Base-by-base conservation (phyloP, 345 rosid species). In the Salix purpurea region DNA sequence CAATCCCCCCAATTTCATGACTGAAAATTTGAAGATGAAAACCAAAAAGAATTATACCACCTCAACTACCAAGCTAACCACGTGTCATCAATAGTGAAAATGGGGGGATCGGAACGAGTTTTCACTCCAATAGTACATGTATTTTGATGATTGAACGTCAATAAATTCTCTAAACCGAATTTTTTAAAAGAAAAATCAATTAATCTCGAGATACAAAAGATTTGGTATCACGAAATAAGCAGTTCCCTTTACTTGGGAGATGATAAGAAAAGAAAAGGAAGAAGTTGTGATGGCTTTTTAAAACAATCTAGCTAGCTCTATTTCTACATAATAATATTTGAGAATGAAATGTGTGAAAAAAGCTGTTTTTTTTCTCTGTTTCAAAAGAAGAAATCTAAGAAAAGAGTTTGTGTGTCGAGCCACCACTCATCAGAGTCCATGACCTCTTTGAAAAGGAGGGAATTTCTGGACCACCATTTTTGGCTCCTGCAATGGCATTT, bases 381-480 rank as follows among this genome's bases (percentile, higher is more conserved):
- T 65, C 50, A 74, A 79, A 83, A 86, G 82, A 56, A 77, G 80
- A 79, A 79, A 74, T 84, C 77, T 68, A 84, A 81, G 83, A 86
- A 83, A 78, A 82, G 87, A 75, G 76, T n/a, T 72, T 76, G 75
- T 79, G 80, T 83, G 89, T 83, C 86, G 36, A 34, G 36, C 6
- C 46, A 82, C 83, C 85, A 74, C 81, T 69, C 81, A 81, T 52
- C 74, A 83, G 21, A 75, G 44, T 68, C 72, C 76, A 74, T 46
- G 76, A 75, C 72, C 80, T 37, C 73, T 74, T 67, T 79, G 77
- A 77, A 85, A 87, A 84, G 84, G 74, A 84, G 84, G 74, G 56
- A 73, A 54, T 75, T 64, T 19, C 21, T 74, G 92, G 90, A 84
- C 90, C 90, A 85, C 89, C 80, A 71, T 78, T 78, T 36, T 52